phyloP scores from a whole-genome alignment of 805 yeast species.

The Yarrowia phangngaensis region DNA sequence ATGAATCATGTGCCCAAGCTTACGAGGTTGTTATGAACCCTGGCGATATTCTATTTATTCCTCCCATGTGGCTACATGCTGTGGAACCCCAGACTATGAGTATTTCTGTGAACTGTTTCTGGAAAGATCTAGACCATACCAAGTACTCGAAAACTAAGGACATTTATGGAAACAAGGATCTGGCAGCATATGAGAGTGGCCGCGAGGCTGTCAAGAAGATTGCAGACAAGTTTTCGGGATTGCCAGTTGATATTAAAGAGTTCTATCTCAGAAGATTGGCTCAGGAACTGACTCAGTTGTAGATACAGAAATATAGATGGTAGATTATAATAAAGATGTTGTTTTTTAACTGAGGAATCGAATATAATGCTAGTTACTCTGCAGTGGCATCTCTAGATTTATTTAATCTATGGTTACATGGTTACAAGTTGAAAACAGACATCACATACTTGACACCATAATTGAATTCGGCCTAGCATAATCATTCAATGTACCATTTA shows the following conservation, averaged over 20 bases:
- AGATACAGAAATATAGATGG: neutral
- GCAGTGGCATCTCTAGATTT: too few species aligned
- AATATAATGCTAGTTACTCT: too few species aligned
- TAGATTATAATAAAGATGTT: neutral
- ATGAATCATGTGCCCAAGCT: constrained; percentile 32
- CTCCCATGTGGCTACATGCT: constrained; percentile 43
- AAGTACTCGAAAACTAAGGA: constrained; percentile 39
- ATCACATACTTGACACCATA: too few species aligned
- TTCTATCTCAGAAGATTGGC: constrained; percentile 38
- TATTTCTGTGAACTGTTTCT: constrained; percentile 40
- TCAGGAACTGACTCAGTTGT: constrained; percentile 33
- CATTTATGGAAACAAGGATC: constrained; percentile 42
- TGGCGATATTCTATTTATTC: constrained; percentile 42
- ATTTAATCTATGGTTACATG: too few species aligned
- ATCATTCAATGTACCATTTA: too few species aligned
- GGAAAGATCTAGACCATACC: constrained; percentile 37
- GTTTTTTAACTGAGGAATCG: too few species aligned
- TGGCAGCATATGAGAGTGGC: constrained; percentile 39
- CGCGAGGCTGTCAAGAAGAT: constrained; percentile 34
- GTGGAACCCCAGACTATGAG: constrained; percentile 37
- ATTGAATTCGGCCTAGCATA: too few species aligned
- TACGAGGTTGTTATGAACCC: constrained; percentile 38
- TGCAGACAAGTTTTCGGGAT: constrained; percentile 31
- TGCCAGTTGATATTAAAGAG: constrained; percentile 35
- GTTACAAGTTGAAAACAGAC: too few species aligned